Evolutionary conservation across 345 rosid genomes (phyloP), one percentile per base, ranked within the genome.

Genomic region (Gossypioides kirkii): DNA sequence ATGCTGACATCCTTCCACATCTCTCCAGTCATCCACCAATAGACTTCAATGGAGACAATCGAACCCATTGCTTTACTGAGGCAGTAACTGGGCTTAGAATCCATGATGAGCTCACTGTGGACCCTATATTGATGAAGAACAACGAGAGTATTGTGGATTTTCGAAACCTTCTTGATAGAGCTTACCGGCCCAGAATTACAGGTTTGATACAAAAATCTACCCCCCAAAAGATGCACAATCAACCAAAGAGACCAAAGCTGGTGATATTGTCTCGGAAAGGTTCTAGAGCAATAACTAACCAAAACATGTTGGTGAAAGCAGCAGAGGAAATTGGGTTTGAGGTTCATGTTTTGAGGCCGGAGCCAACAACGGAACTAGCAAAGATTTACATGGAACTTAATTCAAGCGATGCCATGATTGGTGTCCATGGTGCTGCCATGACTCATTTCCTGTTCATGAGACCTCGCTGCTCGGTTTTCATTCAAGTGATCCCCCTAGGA

Each of bases 371-470:
- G 20, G 94, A 89, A 67, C 73, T 89, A 61, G 90, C 91, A 22
- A 86, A 70, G 83, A 82, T 86, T 49, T 87, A 87, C 45, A 55
- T 70, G n/a, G 80, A 56, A 18, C 79, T 87, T 25, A 87, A 89
- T 70, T 84, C 94, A 10, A 89, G 94, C 47, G 87, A 87, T 36
- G 91, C 80, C 2, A 85, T 89, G 90, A 72, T 89, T 20, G 91
- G 90, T 43, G 94, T 89, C 49, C 94, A 89, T 28, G 91, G 94
- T 53, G 94, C 94, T 17, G 90, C 91, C 47, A 86, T 89, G 94
- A 87, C 91, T 2, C 94, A 87, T 72, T 85, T 87, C 42, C 81
- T 89, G 7, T 89, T 87, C 75, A 76, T 87, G 89, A 86, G 53
- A 75, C 90, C 91, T 0, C 84, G 88, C 10, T 86, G 88, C 12